Conservation (phyloP, 2,329 filamentous ascomycete genomes). For the Cordyceps javanica region DNA sequence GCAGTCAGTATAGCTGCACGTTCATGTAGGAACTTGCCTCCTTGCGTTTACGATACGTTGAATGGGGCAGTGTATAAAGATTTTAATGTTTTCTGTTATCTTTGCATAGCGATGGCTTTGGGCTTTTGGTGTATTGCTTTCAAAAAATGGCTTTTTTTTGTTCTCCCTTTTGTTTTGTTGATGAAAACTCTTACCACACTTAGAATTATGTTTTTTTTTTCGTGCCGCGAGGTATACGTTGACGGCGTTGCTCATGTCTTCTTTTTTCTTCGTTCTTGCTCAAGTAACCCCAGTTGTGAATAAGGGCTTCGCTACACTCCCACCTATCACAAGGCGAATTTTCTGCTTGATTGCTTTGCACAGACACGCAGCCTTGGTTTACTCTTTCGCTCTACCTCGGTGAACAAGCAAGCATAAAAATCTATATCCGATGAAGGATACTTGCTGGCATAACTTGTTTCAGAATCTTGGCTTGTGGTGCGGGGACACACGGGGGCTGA, state of each 20-base stretch:
- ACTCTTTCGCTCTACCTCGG: background rate
- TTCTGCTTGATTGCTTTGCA: background rate
- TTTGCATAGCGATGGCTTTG: constrained; percentile 33
- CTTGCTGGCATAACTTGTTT: background rate
- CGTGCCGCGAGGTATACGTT: background rate
- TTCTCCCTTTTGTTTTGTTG: background rate
- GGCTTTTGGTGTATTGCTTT: constrained; percentile 17
- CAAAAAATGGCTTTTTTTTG: constrained; percentile 15
- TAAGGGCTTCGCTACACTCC: background rate
- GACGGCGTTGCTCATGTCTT: background rate
- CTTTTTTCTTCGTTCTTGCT: background rate
- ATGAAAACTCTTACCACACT: background rate
- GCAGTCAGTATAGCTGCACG: constrained; percentile 2
- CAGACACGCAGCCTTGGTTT: background rate
- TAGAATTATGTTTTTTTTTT: background rate
- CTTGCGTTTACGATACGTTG: constrained; percentile 6
- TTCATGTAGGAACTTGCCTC: constrained; percentile 15
- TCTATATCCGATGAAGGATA: background rate
- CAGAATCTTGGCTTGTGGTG: background rate
- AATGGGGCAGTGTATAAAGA: constrained; percentile 12
- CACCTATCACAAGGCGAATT: background rate
- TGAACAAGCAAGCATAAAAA: background rate
- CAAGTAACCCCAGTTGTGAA: background rate
- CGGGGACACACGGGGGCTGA: background rate
- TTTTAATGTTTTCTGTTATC: constrained; percentile 19